phyloP scores from a whole-genome alignment of 2,329 filamentous ascomycete genomes.

The Aspergillus jensenii region DNA sequence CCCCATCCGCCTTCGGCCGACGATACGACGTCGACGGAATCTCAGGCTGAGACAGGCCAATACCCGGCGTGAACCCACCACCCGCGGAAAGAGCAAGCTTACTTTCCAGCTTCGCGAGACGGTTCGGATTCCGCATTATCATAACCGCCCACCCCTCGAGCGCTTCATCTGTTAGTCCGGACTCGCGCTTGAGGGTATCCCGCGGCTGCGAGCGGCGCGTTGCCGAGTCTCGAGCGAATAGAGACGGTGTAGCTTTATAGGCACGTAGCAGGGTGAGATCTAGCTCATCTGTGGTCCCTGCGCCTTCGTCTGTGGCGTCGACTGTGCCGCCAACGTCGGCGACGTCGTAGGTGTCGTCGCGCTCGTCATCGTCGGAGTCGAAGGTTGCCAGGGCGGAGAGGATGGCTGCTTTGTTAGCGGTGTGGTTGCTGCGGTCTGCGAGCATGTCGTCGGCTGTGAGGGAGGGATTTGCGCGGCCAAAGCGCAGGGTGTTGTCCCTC shows the following conservation, averaged over 20 bases:
- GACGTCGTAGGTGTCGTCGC: conserved; percentile 93
- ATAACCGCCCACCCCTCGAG: conserved; percentile 95
- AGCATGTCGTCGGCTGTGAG: conserved; percentile 72
- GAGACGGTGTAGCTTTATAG: conserved; percentile 62
- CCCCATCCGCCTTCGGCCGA: conserved; percentile 46
- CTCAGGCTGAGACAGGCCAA: conserved; percentile 56
- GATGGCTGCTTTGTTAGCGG: conserved; percentile 80
- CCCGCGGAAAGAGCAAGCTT: conserved; percentile 61
- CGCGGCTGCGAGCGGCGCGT: conserved; percentile 67
- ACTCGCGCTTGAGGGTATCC: conserved; percentile 67
- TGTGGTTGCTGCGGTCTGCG: conserved; percentile 58
- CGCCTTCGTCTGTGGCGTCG: conserved; percentile 56
- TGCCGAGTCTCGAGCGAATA: conserved; percentile 70
- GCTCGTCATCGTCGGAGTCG: conserved; percentile 91
- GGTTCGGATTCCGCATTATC: conserved; percentile 70
- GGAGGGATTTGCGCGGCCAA: conserved; percentile 66
- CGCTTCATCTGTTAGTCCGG: conserved; percentile 87
- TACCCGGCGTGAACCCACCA: conserved; percentile 47
- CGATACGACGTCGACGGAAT: conserved; percentile 67
- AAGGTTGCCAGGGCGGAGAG: conserved; percentile 84
- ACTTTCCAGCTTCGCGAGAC: conserved; percentile 68
- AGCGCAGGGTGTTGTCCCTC: conserved; percentile 58
- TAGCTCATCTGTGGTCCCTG: conserved; percentile 48
- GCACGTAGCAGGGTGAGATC: conserved; percentile 74
- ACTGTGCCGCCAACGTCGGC: conserved; percentile 89